These are phyloP conservation scores for Wickerhamiella shivajii DNA, from an alignment of 805 yeast species.

Conservation along the genomic window DNA sequence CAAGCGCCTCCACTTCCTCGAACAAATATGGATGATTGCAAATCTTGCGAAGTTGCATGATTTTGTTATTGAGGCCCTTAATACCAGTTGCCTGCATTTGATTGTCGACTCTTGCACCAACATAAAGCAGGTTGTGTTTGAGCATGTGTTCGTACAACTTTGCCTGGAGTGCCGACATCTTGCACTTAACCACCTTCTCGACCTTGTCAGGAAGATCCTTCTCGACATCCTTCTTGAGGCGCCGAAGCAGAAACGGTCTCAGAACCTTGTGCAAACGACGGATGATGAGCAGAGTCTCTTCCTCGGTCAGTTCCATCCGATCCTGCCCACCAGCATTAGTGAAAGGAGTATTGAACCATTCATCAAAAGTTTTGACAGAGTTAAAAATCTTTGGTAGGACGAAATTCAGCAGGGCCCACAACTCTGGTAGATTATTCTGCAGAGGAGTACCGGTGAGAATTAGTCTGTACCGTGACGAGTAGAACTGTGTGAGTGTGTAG, in stretches of 20 bases:
- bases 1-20: constrained; percentile 77
- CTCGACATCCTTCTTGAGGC: constrained; percentile 94
- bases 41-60: constrained; percentile 91
- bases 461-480: constrained; percentile 73
- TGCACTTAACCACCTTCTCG: constrained; percentile 87
- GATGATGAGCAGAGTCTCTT: constrained; percentile 84
- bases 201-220: constrained; percentile 91
- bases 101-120: constrained; percentile 40
- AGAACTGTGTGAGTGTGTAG: constrained; percentile 64
- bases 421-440: constrained; percentile 87
- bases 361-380: constrained; percentile 92
- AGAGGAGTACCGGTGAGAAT: constrained; percentile 95
- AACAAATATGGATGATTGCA: constrained; percentile 97
- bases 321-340: constrained; percentile 96
- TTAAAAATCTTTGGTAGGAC: constrained; percentile 93
- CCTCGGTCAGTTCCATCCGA: constrained; percentile 85
- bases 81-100: constrained; percentile 30
- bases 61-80: constrained; percentile 83
- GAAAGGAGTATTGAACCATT: constrained; percentile 97
- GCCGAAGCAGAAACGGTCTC: constrained; percentile 84
- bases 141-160: constrained; percentile 84
- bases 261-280: constrained; percentile 92
- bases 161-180: constrained; percentile 74
- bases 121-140: constrained; percentile 62
- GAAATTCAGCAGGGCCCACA: constrained; percentile 91